These are phyloP conservation scores for Penicillium sp. DNA, from an alignment of 2,329 filamentous ascomycete species.

Conservation along the genomic window DNA sequence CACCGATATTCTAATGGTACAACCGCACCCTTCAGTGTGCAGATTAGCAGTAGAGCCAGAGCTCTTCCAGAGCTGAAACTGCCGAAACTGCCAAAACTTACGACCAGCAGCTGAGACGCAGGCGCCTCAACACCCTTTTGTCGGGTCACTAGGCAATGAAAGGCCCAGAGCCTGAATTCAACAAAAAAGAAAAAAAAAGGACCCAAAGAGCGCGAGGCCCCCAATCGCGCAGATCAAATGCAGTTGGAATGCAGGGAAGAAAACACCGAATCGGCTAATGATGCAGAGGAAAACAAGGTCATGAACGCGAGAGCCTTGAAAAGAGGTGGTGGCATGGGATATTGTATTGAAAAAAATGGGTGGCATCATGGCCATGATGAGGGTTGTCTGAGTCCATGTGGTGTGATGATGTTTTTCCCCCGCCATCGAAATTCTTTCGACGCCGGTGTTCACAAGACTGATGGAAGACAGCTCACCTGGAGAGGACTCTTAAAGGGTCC, in stretches of 20 bases:
- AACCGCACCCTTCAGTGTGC: slow-evolving; percentile 11
- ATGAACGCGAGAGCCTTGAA: slow-evolving; percentile 9
- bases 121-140: slow-evolving; percentile 11
- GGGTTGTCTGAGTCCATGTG: slow-evolving; percentile 6
- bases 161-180: slow-evolving; percentile 6
- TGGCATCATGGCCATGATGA: slow-evolving; percentile 6
- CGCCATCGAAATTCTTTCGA: slow-evolving; percentile 6
- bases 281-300: slow-evolving; percentile 16
- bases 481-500: slow-evolving; percentile 9
- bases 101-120: slow-evolving; percentile 17
- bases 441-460: slow-evolving; percentile 13
- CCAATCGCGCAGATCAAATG: slow-evolving; percentile 1
- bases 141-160: slow-evolving; percentile 4
- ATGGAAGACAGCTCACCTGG: slow-evolving; percentile 21
- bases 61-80: not conserved
- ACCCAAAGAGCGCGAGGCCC: not conserved
- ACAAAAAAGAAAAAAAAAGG: slow-evolving; percentile 1
- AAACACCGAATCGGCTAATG: slow-evolving; percentile 27
- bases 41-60: slow-evolving; percentile 10
- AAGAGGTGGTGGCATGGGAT: slow-evolving; percentile 11
- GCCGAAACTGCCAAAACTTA: slow-evolving; percentile 13
- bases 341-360: slow-evolving; percentile 16
- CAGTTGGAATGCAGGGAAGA: slow-evolving; percentile 16
- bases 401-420: slow-evolving; percentile 8
- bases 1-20: slow-evolving; percentile 18